Conservation (phyloP, 169 alveolate genomes). For the Cryptosporidium meleagridis region DNA sequence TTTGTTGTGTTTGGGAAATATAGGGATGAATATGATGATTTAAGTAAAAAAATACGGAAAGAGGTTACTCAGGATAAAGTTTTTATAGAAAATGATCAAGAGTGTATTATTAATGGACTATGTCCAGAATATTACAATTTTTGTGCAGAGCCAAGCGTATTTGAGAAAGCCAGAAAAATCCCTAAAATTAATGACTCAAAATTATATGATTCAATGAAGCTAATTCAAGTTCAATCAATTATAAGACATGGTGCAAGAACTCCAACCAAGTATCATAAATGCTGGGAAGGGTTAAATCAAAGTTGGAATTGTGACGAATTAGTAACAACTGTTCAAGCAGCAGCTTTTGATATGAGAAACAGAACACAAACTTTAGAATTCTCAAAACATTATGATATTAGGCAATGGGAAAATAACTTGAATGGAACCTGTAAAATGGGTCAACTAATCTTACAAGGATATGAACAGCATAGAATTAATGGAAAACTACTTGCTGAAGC, state of each 20-base stretch:
- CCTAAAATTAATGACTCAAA: constrained; percentile 10
- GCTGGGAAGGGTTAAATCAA: constrained; percentile 68
- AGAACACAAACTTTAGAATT: constrained; percentile 64
- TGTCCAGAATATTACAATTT: constrained; percentile 55
- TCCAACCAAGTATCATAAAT: constrained; percentile 70
- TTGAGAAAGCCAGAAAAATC: constrained; percentile 36
- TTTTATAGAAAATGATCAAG: not conserved
- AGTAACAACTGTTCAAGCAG: constrained; percentile 62
- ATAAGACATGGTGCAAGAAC: constrained; percentile 73
- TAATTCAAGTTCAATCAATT: constrained; percentile 66
- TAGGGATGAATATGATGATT: not conserved
- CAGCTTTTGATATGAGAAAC: constrained; percentile 56
- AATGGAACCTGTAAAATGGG: constrained; percentile 75
- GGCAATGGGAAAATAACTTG: constrained; percentile 70
- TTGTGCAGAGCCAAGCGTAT: constrained; percentile 47
- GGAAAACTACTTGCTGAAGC: constrained; percentile 64
- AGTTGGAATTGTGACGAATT: constrained; percentile 69
- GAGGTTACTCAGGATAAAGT: not conserved
- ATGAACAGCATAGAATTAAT: constrained; percentile 64
- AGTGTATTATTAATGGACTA: constrained; percentile 33
- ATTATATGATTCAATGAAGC: not conserved
- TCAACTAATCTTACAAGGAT: constrained; percentile 57
- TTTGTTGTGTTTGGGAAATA: not conserved
- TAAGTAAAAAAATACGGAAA: not conserved
- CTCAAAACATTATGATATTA: constrained; percentile 66